Percentiles rank a stretch among this genome's conserved stretches.
phyloP scores from a whole-genome alignment of 768 basidiomycete species.

The Lentinula lateritia region DNA sequence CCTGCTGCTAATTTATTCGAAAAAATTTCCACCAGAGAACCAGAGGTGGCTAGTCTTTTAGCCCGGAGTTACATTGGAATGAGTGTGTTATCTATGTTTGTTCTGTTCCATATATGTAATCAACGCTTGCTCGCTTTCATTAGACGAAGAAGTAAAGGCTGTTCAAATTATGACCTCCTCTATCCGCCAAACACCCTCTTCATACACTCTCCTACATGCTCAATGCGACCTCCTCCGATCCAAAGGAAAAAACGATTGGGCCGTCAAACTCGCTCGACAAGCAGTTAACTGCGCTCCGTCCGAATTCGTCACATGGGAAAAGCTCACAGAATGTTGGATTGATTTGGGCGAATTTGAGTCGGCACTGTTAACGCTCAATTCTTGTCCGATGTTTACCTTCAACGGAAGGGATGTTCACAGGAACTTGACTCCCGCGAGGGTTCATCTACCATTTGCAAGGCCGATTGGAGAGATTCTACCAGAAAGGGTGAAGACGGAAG shows the following conservation, averaged over 20 bases:
- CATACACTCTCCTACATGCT: constrained; percentile 89
- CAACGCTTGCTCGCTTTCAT: background rate
- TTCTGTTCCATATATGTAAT: background rate
- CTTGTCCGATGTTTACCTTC: constrained; percentile 99
- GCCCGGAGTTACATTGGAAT: constrained; percentile 93
- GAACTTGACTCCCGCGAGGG: constrained; percentile 67
- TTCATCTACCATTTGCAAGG: constrained; percentile 83
- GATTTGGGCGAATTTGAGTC: constrained; percentile 85
- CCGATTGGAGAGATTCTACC: constrained; percentile 89
- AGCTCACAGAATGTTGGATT: constrained; percentile 91
- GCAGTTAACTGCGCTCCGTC: constrained; percentile 98
- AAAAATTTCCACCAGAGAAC: constrained; percentile 78
- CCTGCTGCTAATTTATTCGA: constrained; percentile 92
- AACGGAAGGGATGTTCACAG: constrained; percentile 94
- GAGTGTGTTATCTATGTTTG: constrained; percentile 55
- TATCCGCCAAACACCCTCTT: constrained; percentile 81
- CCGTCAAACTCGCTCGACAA: constrained; percentile 84
- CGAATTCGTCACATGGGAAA: constrained; percentile 99
- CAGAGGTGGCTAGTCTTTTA: constrained; percentile 83
- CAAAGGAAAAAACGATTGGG: constrained; percentile 85
- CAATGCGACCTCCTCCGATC: constrained; percentile 92
- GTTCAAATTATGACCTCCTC: constrained; percentile 88
- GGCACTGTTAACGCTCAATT: constrained; percentile 89
- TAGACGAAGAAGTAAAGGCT: constrained; percentile 98
- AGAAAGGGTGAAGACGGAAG: constrained; percentile 73